These are phyloP conservation scores for Ophiostoma quercus DNA, from an alignment of 2,329 filamentous ascomycete genomes.

Conservation along the genomic window DNA sequence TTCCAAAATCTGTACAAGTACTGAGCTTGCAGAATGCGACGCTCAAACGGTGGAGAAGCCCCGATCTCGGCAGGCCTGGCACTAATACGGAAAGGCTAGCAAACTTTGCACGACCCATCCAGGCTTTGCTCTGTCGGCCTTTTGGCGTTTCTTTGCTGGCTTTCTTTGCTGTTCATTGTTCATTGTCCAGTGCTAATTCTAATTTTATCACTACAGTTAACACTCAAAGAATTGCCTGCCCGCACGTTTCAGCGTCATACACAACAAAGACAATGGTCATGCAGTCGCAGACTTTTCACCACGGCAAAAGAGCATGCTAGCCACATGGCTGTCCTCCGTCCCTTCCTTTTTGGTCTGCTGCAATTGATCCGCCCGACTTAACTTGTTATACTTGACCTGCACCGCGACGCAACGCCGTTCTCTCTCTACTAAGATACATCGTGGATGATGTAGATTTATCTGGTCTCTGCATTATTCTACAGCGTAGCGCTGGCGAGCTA, in stretches of 20 bases:
- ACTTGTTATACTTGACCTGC: neutral
- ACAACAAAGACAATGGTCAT: neutral
- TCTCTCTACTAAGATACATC: no score
- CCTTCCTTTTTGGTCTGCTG: neutral
- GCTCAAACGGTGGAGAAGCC: slow-evolving; percentile 2
- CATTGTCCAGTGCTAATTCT: no score
- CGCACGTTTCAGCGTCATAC: no score
- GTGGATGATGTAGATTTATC: neutral
- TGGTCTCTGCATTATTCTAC: neutral
- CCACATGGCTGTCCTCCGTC: neutral
- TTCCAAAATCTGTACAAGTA: neutral
- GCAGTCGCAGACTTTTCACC: slow-evolving; percentile 6
- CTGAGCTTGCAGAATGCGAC: neutral
- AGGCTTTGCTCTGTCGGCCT: no score
- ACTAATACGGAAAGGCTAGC: slow-evolving; percentile 11
- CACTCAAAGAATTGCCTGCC: no score
- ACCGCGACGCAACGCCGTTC: no score
- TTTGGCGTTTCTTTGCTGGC: no score
- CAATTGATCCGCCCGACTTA: neutral
- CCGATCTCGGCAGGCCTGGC: slow-evolving; percentile 22
- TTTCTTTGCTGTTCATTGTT: no score
- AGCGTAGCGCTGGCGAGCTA: slow-evolving; percentile 13
- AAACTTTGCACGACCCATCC: neutral
- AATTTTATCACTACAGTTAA: no score
- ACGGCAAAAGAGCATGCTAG: neutral